Percentiles rank a stretch among this genome's conserved stretches.
These are phyloP conservation scores for Eragrostis tef DNA, from an alignment of 202 grass and related monocot species.

Conservation along the genomic window DNA sequence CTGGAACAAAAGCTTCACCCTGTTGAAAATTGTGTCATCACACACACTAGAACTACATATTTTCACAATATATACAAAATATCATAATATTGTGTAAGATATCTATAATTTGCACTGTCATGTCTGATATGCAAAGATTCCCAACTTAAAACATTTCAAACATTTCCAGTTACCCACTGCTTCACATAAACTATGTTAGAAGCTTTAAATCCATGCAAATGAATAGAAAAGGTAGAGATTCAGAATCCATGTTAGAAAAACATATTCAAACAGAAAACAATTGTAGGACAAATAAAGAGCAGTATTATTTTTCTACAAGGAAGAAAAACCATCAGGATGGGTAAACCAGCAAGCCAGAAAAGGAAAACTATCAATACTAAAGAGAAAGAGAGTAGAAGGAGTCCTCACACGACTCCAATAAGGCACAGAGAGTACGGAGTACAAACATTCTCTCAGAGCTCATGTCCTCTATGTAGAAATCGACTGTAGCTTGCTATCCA, in stretches of 20 bases:
- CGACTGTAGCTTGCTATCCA: background rate
- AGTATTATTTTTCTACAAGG: background rate
- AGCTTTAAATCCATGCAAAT: background rate
- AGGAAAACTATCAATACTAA: background rate
- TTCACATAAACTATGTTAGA: background rate
- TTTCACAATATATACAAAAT: background rate
- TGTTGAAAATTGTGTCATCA: conserved; percentile 44
- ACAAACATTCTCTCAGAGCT: background rate
- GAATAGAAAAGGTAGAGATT: background rate
- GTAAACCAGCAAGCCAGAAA: background rate
- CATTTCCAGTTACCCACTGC: background rate
- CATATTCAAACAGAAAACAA: background rate
- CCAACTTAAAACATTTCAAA: background rate
- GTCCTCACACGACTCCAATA: background rate
- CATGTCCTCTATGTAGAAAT: too few species aligned
- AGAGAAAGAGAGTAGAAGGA: background rate
- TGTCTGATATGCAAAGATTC: conserved; percentile 1
- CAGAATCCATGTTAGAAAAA: background rate
- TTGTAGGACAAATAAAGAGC: background rate
- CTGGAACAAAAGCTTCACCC: conserved; percentile 93
- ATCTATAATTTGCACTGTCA: background rate
- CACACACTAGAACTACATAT: background rate
- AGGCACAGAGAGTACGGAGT: background rate
- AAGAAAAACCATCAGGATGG: background rate
- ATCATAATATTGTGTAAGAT: background rate